Conservation (phyloP, 768 basidiomycete species). For the Paxillus rubicundulus region DNA sequence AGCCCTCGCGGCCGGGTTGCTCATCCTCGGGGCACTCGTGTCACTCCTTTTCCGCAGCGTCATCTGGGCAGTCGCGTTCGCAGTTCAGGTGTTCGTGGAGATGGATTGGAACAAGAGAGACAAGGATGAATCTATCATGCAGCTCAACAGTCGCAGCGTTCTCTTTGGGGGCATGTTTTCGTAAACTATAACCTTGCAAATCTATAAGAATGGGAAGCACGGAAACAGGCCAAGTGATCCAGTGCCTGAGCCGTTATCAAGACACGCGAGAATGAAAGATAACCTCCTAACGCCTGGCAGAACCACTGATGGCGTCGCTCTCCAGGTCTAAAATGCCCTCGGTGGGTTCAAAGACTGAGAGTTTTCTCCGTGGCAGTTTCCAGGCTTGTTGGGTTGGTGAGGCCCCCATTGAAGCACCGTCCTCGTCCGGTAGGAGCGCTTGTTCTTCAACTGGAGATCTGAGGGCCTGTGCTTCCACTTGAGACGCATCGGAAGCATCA, state of each 20-base stretch:
- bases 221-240: background rate
- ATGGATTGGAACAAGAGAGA: background rate
- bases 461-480: constrained; percentile 6
- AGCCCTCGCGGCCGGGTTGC: background rate
- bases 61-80: constrained; percentile 1
- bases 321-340: constrained; percentile 51
- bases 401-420: constrained; percentile 3
- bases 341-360: constrained; percentile 50
- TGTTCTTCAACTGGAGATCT: constrained; percentile 13
- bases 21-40: background rate
- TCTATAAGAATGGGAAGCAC: background rate
- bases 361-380: constrained; percentile 26
- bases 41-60: background rate
- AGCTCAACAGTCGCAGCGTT: background rate
- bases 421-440: constrained; percentile 11
- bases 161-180: constrained; percentile 4
- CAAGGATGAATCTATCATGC: background rate
- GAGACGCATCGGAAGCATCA: background rate
- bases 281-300: constrained; percentile 25
- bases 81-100: constrained; percentile 1
- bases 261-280: background rate
- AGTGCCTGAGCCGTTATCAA: background rate
- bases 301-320: constrained; percentile 37
- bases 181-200: background rate
- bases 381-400: constrained; percentile 9